These are phyloP conservation scores for Cladorrhinum sp. DNA, from an alignment of 2,329 filamentous ascomycete genomes.

Conservation along the genomic window DNA sequence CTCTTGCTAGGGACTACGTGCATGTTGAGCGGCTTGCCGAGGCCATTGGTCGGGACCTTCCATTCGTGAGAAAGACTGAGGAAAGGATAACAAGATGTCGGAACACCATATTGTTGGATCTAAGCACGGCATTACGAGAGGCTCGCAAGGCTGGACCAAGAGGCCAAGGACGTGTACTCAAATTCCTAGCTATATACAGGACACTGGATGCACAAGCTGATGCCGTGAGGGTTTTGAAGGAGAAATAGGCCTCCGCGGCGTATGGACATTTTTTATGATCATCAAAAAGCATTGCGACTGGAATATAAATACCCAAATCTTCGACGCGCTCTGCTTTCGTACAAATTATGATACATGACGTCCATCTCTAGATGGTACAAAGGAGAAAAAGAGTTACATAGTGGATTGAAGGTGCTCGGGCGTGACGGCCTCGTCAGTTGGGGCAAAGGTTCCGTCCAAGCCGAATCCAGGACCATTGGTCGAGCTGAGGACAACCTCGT, in stretches of 20 bases:
- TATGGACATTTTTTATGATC: not conserved
- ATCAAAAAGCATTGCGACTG: slow-evolving; percentile 18
- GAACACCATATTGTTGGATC: slow-evolving; percentile 55
- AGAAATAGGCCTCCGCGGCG: slow-evolving; percentile 28
- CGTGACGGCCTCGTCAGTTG: slow-evolving; percentile 55
- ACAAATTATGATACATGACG: slow-evolving; percentile 24
- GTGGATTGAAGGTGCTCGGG: slow-evolving; percentile 50
- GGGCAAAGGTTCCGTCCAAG: slow-evolving; percentile 74
- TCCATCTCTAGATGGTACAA: slow-evolving; percentile 21
- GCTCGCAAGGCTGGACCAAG: slow-evolving; percentile 40
- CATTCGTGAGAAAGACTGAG: slow-evolving; percentile 50
- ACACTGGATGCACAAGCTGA: slow-evolving; percentile 51
- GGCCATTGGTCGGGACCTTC: slow-evolving; percentile 44
- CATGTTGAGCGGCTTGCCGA: slow-evolving; percentile 42
- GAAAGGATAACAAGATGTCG: slow-evolving; percentile 52
- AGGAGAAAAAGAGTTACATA: slow-evolving; percentile 43
- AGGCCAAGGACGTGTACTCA: slow-evolving; percentile 47
- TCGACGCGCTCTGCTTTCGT: slow-evolving; percentile 15
- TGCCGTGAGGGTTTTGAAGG: slow-evolving; percentile 49
- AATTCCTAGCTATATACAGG: slow-evolving; percentile 52
- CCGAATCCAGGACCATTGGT: slow-evolving; percentile 85
- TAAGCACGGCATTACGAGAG: slow-evolving; percentile 48
- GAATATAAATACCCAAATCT: slow-evolving; percentile 30
- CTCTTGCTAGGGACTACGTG: slow-evolving; percentile 46
- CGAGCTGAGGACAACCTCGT: slow-evolving; percentile 75